Evolutionary conservation across 1,284 basidiomycete genomes (phyloP), one percentile per base, ranked within the genome.

Genomic region (Vanrija sp.): DNA sequence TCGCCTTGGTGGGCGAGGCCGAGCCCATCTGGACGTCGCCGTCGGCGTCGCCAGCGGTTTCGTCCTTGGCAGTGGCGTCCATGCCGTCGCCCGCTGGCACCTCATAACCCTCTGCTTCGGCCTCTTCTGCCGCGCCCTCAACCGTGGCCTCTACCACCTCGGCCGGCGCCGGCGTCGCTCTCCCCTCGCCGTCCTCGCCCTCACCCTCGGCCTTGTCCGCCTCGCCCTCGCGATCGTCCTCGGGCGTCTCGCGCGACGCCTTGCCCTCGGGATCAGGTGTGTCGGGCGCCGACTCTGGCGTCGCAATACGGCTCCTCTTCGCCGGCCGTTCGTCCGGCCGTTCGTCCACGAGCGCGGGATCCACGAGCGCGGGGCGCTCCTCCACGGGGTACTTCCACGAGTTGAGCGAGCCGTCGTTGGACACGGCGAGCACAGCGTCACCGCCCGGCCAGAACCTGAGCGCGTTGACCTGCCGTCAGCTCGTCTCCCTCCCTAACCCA

Each of bases 331-430:
- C 19, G 25, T 51, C 51, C 15, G 56, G 15, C 47, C 57, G 23
- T 56, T 54, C 49, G 46, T 43, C 57, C 42, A 47, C 46, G 47
- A 41, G 49, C 3, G 42, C 38, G 18, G 41, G 41, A 15, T 47
- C 41, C 5, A 41, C 45, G 4, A 54, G 49, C 15, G 48, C 51
- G 9, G 39, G 38, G 3, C 53, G 56, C 24, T 54, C 53, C 25
- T 61, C 51, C 6, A 63, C 31, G 2, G 71, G 70, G 47, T 69
- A 74, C 23, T 54, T 43, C 72, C 72, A 74, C 3, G 69, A 65
- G 20, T 62, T 68, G 18, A 71, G 53, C 2, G 63, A 65, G 0
- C 72, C 72, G 46, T 71, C 70, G 46, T 72, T 72, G 1, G 68
- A 70, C 7, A 72, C 72, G 1, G 64, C 65, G 36, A 67, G 63